These are phyloP conservation scores for Sarocladium kiliense DNA, from an alignment of 2,329 filamentous ascomycete species.

Conservation along the genomic window DNA sequence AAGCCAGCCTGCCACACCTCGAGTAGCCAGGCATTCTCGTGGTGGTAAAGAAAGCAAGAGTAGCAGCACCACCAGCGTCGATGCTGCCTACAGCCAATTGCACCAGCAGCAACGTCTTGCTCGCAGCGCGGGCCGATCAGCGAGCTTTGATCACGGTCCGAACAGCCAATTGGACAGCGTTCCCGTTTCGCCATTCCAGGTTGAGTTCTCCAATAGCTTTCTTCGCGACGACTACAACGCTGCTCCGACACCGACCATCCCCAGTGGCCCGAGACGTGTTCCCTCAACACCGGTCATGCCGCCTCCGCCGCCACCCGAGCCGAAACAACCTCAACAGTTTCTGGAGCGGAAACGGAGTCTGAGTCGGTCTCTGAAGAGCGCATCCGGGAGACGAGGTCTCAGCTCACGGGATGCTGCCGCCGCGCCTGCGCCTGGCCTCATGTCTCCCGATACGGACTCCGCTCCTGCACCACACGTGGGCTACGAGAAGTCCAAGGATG, in stretches of 20 bases:
- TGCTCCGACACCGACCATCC: conserved; percentile 80
- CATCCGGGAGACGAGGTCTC: conserved; percentile 26
- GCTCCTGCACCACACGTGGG: conserved; percentile 54
- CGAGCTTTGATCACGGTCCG: conserved; percentile 68
- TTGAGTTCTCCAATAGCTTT: conserved; percentile 44
- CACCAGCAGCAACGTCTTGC: conserved; percentile 9
- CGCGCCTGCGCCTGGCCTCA: conserved; percentile 20
- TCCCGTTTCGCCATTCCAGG: conserved; percentile 34
- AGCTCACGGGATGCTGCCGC: conserved; percentile 18
- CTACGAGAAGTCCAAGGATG: conserved; percentile 54
- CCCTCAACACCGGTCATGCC: conserved; percentile 31
- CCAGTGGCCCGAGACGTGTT: conserved; percentile 64
- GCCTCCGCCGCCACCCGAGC: conserved; percentile 35
- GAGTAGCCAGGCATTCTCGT: conserved; percentile 38
- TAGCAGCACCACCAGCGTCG: conserved; percentile 66
- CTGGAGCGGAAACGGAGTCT: conserved; percentile 52
- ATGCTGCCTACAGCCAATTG: conserved; percentile 56
- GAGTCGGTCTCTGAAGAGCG: conserved; percentile 48
- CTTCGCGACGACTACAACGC: conserved; percentile 64
- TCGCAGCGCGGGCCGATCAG: conserved; percentile 53
- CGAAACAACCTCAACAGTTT: conserved; percentile 26
- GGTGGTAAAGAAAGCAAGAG: conserved; percentile 63
- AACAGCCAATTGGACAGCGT: conserved; percentile 23
- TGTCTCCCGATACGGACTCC: conserved; percentile 39
- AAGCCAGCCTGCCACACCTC: conserved; percentile 33